Base-by-base conservation (phyloP, 2,329 filamentous ascomycete species). In the Venturia effusa region DNA sequence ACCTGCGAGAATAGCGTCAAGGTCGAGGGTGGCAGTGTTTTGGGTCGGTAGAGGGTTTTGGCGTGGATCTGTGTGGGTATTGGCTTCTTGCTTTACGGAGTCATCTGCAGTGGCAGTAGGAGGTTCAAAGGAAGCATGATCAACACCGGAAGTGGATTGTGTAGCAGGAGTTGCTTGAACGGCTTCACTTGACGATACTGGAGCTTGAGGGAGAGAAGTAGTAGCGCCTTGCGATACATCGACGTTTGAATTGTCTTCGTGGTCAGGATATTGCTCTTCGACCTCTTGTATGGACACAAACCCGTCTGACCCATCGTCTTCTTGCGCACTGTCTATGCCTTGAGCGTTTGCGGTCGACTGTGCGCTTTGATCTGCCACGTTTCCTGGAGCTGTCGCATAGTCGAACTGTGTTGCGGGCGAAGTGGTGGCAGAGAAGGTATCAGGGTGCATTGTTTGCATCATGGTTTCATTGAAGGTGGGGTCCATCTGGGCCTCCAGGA, bases 401-500 rank as follows among this genome's bases (percentile, higher is more conserved):
- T 59, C 37, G 34, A 41, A 6, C 27, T 40, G 34, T 17, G 34
- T 40, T 13, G 34, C 34, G n/a, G 27, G 27, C 27, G 51, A 17
- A 40, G 59, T 37, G 37, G 40, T 40, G n/a, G 59, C 5, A 43
- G 59, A 32, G 15, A 60, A 60, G 59, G 59, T 60, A 27, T 60
- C 59, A 59, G 61, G 63, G 32, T 61, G 59, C 57, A 54, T 39
- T 13, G 43, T 61, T 60, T 54, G 62, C 57, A 57, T 59, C 62
- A 60, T 57, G 37, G 62, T 59, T 73, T 88, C 85, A 76, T 87
- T 86, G 79, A 88, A 88, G 69, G 83, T 77, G 63, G 85, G 84
- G 75, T 90, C 86, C 83, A 85, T 89, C 76, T 88, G 86, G 72
- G 87, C 85, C 72, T 86, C 82, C 71, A 89, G 79, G 63, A 90